These are phyloP conservation scores for Kurtzmaniella fragi DNA, from an alignment of 805 yeast species.

Conservation along the genomic window DNA sequence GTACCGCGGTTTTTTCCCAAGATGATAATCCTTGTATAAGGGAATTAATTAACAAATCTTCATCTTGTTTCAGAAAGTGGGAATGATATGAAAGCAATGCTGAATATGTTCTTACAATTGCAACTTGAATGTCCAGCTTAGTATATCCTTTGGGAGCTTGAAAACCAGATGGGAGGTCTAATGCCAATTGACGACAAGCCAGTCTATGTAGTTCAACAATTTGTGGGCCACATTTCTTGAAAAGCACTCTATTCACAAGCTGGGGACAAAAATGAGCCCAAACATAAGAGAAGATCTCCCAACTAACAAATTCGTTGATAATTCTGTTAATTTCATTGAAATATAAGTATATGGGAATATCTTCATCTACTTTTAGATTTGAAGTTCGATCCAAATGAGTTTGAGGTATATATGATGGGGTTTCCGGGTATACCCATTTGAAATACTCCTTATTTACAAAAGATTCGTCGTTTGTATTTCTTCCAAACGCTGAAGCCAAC, in stretches of 20 bases:
- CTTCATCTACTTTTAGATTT: constrained; percentile 12
- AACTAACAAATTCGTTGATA: constrained; percentile 39
- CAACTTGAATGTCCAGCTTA: constrained; percentile 63
- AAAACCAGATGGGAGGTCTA: constrained; percentile 41
- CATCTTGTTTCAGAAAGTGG: constrained; percentile 49
- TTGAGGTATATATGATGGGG: constrained; percentile 42
- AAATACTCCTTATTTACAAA: constrained; percentile 15
- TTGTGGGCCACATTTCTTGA: constrained; percentile 32
- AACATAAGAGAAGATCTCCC: constrained; percentile 68
- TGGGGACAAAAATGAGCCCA: constrained; percentile 71
- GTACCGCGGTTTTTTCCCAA: constrained; percentile 75
- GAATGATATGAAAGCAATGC: constrained; percentile 58
- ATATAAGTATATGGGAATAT: neutral
- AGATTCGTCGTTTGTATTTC: constrained; percentile 34
- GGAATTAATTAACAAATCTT: constrained; percentile 59
- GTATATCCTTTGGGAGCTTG: constrained; percentile 35
- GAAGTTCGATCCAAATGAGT: constrained; percentile 39
- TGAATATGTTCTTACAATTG: constrained; percentile 56
- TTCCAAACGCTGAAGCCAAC: constrained; percentile 51
- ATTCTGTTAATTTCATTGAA: neutral
- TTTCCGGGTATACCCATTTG: constrained; percentile 62
- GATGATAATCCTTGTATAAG: constrained; percentile 59
- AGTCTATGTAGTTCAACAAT: constrained; percentile 39
- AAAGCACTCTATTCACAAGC: constrained; percentile 52
- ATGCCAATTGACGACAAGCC: constrained; percentile 55